These are phyloP conservation scores for Leishmania aethiopica DNA, from an alignment of 208 protist genomes.

Conservation along the genomic window DNA sequence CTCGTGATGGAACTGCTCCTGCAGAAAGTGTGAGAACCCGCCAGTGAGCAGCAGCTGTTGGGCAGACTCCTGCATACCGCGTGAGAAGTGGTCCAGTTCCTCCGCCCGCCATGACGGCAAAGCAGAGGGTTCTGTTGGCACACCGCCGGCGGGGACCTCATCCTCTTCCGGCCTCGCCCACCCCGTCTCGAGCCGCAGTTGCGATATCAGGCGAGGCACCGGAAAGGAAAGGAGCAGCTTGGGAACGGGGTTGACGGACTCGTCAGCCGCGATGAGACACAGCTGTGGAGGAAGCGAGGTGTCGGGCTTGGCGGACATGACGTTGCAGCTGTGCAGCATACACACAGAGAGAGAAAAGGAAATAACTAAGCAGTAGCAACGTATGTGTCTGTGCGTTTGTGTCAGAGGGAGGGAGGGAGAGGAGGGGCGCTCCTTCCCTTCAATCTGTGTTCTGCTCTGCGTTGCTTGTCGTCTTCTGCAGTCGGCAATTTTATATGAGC, in stretches of 20 bases:
- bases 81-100: conserved; percentile 28
- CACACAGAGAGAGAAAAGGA: not conserved
- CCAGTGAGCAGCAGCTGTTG: conserved; percentile 36
- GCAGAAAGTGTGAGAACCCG: conserved; percentile 36
- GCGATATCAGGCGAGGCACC: conserved; percentile 32
- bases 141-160: not conserved
- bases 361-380: not conserved
- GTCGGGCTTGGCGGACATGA: not conserved
- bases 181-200: conserved; percentile 26
- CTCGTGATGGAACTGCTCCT: conserved; percentile 52
- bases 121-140: not conserved
- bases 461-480: not conserved
- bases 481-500: not conserved
- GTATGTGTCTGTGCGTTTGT: not conserved
- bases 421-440: not conserved
- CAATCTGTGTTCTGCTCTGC: not conserved
- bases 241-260: conserved; percentile 42
- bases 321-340: not conserved
- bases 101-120: conserved; percentile 5
- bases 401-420: not conserved
- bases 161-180: conserved; percentile 9
- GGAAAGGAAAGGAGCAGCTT: conserved; percentile 63
- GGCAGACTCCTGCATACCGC: conserved; percentile 41
- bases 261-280: conserved; percentile 26
- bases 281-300: conserved; percentile 19